These are phyloP conservation scores for Coprinopsis sp. DNA, from an alignment of 768 basidiomycete species.

Conservation along the genomic window DNA sequence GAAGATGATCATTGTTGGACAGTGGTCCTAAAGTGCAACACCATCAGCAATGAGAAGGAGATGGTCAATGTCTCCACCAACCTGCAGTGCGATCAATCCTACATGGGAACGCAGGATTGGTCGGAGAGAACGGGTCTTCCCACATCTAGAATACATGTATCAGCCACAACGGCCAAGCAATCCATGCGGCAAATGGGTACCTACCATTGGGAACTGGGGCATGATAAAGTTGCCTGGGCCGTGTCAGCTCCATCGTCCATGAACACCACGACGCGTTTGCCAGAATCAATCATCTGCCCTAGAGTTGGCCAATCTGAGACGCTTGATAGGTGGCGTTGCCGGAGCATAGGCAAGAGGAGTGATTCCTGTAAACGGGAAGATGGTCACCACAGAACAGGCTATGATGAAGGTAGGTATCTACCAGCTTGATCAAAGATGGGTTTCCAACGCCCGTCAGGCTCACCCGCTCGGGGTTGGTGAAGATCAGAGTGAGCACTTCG, in stretches of 20 bases:
- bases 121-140: slow-evolving; percentile 53
- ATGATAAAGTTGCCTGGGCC: slow-evolving; percentile 44
- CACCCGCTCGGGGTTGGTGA: slow-evolving; percentile 59
- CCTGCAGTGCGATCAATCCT: slow-evolving; percentile 43
- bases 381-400: not conserved
- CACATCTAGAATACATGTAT: slow-evolving; percentile 35
- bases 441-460: slow-evolving; percentile 44
- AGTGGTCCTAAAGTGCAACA: too few relatives aligned
- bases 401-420: slow-evolving; percentile 13
- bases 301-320: slow-evolving; percentile 60
- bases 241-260: slow-evolving; percentile 46
- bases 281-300: slow-evolving; percentile 54
- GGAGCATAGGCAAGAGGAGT: slow-evolving; percentile 49
- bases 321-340: slow-evolving; percentile 36
- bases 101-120: slow-evolving; percentile 49
- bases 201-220: slow-evolving; percentile 53
- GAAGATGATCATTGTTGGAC: slow-evolving; percentile 45
- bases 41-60: too few relatives aligned
- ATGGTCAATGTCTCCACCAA: too few relatives aligned
- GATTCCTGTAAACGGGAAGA: slow-evolving; percentile 27
- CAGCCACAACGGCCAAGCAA: not conserved
- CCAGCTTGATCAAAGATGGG: slow-evolving; percentile 50
- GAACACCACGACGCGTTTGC: slow-evolving; percentile 59
- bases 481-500: slow-evolving; percentile 59
- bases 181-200: not conserved